Evolutionary conservation across 2,329 filamentous ascomycete genomes (phyloP).

Genomic region (Trichoderma breve): DNA sequence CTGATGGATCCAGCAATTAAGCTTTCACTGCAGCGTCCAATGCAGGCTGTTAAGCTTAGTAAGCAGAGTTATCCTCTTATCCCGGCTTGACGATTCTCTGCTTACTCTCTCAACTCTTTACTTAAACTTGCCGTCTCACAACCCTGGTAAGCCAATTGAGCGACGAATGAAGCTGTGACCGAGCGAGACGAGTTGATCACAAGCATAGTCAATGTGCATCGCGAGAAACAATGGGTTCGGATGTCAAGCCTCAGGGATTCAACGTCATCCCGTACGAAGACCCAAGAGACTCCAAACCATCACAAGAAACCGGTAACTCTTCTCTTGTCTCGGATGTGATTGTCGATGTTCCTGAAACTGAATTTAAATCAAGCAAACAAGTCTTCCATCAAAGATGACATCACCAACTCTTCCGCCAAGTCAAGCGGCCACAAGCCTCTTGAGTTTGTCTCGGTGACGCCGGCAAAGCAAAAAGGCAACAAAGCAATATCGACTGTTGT

Average conservation of each 20-base stretch:
- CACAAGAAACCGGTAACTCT: background rate
- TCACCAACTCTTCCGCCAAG: too few species aligned
- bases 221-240: background rate
- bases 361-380: background rate
- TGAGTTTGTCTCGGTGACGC: background rate
- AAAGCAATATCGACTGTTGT: slow-evolving; percentile 5
- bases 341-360: background rate
- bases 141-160: too few species aligned
- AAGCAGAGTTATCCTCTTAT: background rate
- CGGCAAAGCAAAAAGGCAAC: background rate
- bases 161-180: background rate
- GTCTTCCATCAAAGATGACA: background rate
- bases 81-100: background rate
- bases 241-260: background rate
- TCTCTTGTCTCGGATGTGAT: background rate
- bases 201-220: background rate
- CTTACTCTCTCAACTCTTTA: background rate
- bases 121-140: background rate
- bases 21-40: background rate
- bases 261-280: background rate
- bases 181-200: background rate
- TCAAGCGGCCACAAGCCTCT: background rate
- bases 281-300: background rate
- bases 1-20: background rate
- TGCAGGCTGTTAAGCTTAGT: background rate